Conservation (phyloP, 129 eudicot species). For the sunflower (Helianthus annuus) region DNA sequence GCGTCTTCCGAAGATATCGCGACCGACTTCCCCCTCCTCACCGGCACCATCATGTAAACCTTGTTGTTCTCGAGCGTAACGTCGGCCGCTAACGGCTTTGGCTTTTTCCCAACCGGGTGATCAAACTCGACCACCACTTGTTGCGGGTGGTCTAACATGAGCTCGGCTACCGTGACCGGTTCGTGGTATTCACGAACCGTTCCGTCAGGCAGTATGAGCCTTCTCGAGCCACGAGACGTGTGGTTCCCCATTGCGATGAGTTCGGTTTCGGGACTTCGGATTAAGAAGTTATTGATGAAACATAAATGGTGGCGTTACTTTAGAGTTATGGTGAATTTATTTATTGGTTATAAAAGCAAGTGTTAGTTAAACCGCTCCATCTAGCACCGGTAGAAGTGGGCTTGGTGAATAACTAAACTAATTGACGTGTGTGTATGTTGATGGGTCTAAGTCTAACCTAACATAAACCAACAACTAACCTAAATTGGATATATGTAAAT, state of each 20-base stretch:
- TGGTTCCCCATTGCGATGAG: conserved; percentile 61
- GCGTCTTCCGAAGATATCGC: conserved; percentile 46
- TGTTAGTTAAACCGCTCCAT: conserved; percentile 91
- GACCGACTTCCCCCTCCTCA: conserved; percentile 46
- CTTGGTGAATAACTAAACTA: conserved; percentile 39
- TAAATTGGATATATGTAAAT: not conserved
- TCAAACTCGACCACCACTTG: conserved; percentile 66
- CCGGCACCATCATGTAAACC: conserved; percentile 68
- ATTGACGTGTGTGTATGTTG: conserved; percentile 21
- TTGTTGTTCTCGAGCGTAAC: conserved; percentile 52
- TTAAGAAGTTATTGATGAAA: not conserved
- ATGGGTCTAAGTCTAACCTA: conserved; percentile 31
- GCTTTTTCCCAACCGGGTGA: conserved; percentile 28
- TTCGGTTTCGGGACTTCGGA: not conserved
- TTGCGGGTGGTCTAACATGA: conserved; percentile 69
- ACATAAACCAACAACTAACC: conserved; percentile 12
- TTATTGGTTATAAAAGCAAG: conserved; percentile 22
- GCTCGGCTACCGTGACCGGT: conserved; percentile 73
- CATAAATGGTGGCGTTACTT: conserved; percentile 1
- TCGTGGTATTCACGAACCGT: conserved; percentile 47
- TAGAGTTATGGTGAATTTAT: not conserved
- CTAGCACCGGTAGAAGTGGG: conserved; percentile 43
- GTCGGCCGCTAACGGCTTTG: conserved; percentile 73
- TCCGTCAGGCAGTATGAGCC: conserved; percentile 64
- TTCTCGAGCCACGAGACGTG: conserved; percentile 37